Base-by-base conservation (phyloP, 2,329 filamentous ascomycete genomes). In the Venturia asperata region DNA sequence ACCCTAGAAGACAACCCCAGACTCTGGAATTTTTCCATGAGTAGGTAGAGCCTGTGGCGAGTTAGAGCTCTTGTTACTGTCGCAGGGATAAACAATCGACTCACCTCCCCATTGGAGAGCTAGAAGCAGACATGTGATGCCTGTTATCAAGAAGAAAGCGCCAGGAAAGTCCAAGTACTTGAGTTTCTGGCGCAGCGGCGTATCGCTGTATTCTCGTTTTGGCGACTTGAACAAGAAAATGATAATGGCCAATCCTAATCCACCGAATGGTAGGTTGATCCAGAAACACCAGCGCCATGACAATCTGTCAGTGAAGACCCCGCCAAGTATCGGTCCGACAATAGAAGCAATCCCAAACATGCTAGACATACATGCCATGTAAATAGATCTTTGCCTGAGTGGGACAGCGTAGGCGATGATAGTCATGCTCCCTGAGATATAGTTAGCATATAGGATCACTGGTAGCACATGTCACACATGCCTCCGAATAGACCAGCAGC, bases 381-480 rank as follows among this genome's bases (percentile, higher is more conserved):
- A 78, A 7, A 77, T 76, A 4, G 79, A 73, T 9, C 78, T 71
- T 71, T 78, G 79, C 27, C 74, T 69, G 66, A 80, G 73, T 0
- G 76, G 73, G 0, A 79, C 76, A 0, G 74, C 73, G 64, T 77
- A 78, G 0, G 77, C 76, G 21, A 83, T 70, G 43, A 85, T 82
- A 5, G 77, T 83, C 67, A 85, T 72, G 3, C 75, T 74, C 0
- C 84, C 83, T 21, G 78, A 82, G 64, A 79, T 75, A 2, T 10
- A 17, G 10, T 24, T 27, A 27, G 24, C 21, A 5, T 15, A 13
- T 9, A 11, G 6, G 15, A 15, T 13, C 1, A 13, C 13, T 21
- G 24, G 76, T 37, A 73, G 77, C 61, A 75, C 77, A 66, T 78
- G 75, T 27, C 77, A 69, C 1, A 72, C 73, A 62, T 52, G 15